Evolutionary conservation across 2,329 filamentous ascomycete genomes (phyloP).

Genomic region (Diaporthe vaccinii): DNA sequence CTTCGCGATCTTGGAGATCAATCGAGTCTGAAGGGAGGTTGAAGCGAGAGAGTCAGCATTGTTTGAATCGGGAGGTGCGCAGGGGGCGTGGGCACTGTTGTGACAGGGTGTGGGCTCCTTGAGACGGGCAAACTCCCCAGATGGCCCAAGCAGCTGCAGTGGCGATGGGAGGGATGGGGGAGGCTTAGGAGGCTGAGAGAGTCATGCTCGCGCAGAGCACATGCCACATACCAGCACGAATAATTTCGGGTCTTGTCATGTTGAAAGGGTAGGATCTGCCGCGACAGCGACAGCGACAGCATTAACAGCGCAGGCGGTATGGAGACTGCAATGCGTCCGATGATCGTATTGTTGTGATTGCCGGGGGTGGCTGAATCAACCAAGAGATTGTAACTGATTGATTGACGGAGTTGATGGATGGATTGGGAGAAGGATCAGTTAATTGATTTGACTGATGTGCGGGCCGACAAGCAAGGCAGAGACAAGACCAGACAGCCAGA

Average conservation of each 20-base stretch:
- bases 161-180: background rate
- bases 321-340: slow-evolving; percentile 25
- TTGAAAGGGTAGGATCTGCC: slow-evolving; percentile 49
- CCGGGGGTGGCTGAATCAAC: slow-evolving; percentile 24
- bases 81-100: slow-evolving; percentile 32
- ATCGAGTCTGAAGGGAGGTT: slow-evolving; percentile 79
- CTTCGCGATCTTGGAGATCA: slow-evolving; percentile 88
- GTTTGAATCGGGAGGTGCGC: slow-evolving; percentile 12
- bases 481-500: slow-evolving; percentile 22
- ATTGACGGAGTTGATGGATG: slow-evolving; percentile 12
- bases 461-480: slow-evolving; percentile 2
- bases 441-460: slow-evolving; percentile 1
- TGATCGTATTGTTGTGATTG: slow-evolving; percentile 28
- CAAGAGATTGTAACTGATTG: slow-evolving; percentile 21
- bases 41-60: slow-evolving; percentile 48
- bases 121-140: slow-evolving; percentile 20
- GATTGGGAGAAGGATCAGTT: slow-evolving; percentile 26
- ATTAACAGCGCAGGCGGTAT: slow-evolving; percentile 31
- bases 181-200: slow-evolving; percentile 31
- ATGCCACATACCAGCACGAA: slow-evolving; percentile 69
- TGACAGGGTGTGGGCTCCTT: slow-evolving; percentile 15
- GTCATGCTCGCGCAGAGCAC: slow-evolving; percentile 30
- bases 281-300: slow-evolving; percentile 36
- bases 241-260: slow-evolving; percentile 72
- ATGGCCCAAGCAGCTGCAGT: slow-evolving; percentile 29